Conservation (phyloP, 2,329 filamentous ascomycete species). For the Fusarium penzigii region DNA sequence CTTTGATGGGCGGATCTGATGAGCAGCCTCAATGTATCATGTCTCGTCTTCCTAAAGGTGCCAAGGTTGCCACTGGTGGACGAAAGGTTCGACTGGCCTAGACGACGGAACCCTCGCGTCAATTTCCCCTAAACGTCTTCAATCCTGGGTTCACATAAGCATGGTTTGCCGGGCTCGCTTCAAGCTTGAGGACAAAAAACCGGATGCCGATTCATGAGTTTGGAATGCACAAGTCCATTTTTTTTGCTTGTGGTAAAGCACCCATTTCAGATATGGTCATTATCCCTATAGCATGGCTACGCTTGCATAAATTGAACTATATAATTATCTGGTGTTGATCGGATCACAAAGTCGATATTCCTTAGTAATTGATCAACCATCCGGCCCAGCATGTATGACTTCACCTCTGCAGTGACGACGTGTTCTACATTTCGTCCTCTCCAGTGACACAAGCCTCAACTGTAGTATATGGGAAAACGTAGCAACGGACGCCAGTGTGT, state of each 20-base stretch:
- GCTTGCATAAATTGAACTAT: background rate
- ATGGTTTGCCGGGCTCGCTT: background rate
- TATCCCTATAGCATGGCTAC: background rate
- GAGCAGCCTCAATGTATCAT: constrained; percentile 77
- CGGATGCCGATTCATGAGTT: background rate
- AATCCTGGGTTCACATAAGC: background rate
- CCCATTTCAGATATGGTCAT: background rate
- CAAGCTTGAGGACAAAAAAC: background rate
- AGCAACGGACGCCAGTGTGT: too few relatives aligned
- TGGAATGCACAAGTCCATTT: background rate
- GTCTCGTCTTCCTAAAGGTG: constrained; percentile 67
- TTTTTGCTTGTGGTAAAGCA: background rate
- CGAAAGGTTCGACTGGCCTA: constrained; percentile 46
- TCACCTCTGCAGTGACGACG: too few relatives aligned
- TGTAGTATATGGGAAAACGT: too few relatives aligned
- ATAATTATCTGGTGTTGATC: too few relatives aligned
- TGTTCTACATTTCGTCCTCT: too few relatives aligned
- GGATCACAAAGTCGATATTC: too few relatives aligned
- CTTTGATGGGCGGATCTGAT: constrained; percentile 84
- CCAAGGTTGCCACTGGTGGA: constrained; percentile 56
- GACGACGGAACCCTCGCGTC: background rate
- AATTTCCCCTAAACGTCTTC: background rate
- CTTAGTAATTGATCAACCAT: too few relatives aligned
- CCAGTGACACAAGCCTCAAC: too few relatives aligned
- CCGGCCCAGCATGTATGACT: too few relatives aligned